Evolutionary conservation across 257 asterid species (phyloP), one percentile per base, ranked within the genome.

Genomic region (Petrea volubilis): DNA sequence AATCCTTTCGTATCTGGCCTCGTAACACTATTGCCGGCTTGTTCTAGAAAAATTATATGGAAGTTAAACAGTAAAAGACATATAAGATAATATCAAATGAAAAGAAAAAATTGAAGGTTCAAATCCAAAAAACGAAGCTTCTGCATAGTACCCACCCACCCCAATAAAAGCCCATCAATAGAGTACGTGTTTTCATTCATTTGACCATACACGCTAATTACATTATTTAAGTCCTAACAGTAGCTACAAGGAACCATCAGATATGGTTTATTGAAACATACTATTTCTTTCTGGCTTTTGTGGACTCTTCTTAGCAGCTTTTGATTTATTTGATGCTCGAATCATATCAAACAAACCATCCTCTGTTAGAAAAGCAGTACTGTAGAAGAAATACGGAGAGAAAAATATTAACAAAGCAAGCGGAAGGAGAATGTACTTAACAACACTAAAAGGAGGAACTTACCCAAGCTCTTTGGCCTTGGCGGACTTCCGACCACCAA

Each of bases 401-500:
- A 43, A 70, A 34, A 59, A 55, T n/a, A 29, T 64, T 29, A 71
- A 63, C 23, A 52, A 64, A 70, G 38, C 43, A 40, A 74, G 49
- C 6, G 33, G 49, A 64, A 44, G 36, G 10, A 68, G 40, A 52
- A 60, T 11, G 17, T 41, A 64, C 56, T 66, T n/a, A 47, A 31
- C 43, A 74, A 31, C 60, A 53, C 65, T 31, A 51, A 52, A 60
- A 47, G 27, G 10, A 41, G 47, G 56, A 71, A 86, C 88, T 75
- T 76, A 90, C 99, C 99, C 99, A 33, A 94, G 96, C 81, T 94
- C 99, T 76, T 87, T 87, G 70, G 99, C 99, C 81, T 86, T 94
- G 6, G 63, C 69, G 53, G 99, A 94, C 82, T 94, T 94, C 75
- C 93, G 80, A 56, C 99, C 99, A 60, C 89, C 99, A 36, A 94